phyloP scores from a whole-genome alignment of 805 yeast species.

The Candida namnaoensis region DNA sequence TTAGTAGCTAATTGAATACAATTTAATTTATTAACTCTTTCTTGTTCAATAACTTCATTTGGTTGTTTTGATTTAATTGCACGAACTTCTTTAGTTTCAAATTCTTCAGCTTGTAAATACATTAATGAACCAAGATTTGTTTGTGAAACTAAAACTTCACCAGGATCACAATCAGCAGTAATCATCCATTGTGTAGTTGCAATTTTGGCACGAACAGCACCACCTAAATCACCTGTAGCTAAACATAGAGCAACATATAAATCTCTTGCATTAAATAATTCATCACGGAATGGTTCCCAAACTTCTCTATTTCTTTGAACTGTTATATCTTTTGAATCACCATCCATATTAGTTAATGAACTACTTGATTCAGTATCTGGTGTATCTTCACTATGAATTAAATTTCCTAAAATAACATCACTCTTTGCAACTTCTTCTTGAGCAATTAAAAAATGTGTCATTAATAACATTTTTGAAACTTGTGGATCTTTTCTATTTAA shows the following conservation, averaged over 20 bases:
- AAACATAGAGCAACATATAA: slow-evolving; percentile 63
- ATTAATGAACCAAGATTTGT: slow-evolving; percentile 64
- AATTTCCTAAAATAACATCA: slow-evolving; percentile 23
- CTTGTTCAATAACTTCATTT: slow-evolving; percentile 13
- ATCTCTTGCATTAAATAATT: slow-evolving; percentile 72
- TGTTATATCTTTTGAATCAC: slow-evolving; percentile 10
- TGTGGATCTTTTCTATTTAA: slow-evolving; percentile 37
- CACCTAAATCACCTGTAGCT: slow-evolving; percentile 55
- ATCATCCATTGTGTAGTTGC: slow-evolving; percentile 67
- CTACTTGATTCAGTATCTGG: slow-evolving; percentile 6
- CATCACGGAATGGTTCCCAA: slow-evolving; percentile 72
- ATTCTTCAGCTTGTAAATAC: slow-evolving; percentile 58
- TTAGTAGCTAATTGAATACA: slow-evolving; percentile 24
- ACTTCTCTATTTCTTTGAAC: slow-evolving; percentile 34
- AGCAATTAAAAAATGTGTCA: slow-evolving; percentile 58
- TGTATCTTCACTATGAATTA: slow-evolving; percentile 20
- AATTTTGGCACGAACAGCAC: slow-evolving; percentile 53
- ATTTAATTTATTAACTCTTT: slow-evolving; percentile 15
- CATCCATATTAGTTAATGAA: not conserved
- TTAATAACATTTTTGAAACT: slow-evolving; percentile 45
- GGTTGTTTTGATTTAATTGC: slow-evolving; percentile 18
- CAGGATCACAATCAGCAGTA: slow-evolving; percentile 58
- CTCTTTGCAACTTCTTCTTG: slow-evolving; percentile 50
- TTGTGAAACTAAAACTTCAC: slow-evolving; percentile 54
- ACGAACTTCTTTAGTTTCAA: slow-evolving; percentile 38